Conservation (phyloP, 2,329 filamentous ascomycete species). For the Monilinia polystroma region DNA sequence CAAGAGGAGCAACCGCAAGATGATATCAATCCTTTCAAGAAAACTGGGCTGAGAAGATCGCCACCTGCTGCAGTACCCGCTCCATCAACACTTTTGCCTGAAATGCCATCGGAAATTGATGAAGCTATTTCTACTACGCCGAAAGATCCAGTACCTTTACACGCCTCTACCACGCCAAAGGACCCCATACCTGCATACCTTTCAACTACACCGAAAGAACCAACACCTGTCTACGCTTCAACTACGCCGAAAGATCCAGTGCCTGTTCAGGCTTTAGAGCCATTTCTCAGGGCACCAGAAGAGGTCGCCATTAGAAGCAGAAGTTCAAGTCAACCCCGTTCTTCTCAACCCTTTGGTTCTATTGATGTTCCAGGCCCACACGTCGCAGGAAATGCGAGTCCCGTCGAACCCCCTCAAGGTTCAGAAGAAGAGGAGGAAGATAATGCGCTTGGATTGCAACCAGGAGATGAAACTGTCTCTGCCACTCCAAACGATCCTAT, state of each 20-base stretch:
- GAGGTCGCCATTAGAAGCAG: conserved; percentile 16
- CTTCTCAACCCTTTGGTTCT: conserved; percentile 17
- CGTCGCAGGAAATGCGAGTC: conserved; percentile 2
- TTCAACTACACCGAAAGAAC: conserved; percentile 11
- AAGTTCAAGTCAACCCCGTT: conserved; percentile 10
- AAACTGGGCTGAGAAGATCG: conserved; percentile 28
- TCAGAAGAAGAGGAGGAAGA: conserved; percentile 18
- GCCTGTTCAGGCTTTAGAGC: conserved; percentile 21
- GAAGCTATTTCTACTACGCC: conserved; percentile 22
- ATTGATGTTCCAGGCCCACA: conserved; percentile 14
- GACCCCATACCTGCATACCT: conserved; percentile 24
- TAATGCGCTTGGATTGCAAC: not conserved
- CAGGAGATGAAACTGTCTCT: conserved; percentile 4
- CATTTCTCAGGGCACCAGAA: conserved; percentile 11
- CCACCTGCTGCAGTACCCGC: conserved; percentile 17
- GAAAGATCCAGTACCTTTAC: conserved; percentile 25
- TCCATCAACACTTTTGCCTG: not conserved
- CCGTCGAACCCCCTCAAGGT: not conserved
- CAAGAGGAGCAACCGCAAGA: conserved; percentile 22
- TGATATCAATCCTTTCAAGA: conserved; percentile 26
- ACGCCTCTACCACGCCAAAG: conserved; percentile 24
- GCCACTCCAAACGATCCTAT: conserved; percentile 16
- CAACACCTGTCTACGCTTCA: conserved; percentile 10
- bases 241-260: conserved; percentile 28
- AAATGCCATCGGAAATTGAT: not conserved